Conservation (phyloP, 306 rosid genomes). For the Herpetospermum pedunculosum region DNA sequence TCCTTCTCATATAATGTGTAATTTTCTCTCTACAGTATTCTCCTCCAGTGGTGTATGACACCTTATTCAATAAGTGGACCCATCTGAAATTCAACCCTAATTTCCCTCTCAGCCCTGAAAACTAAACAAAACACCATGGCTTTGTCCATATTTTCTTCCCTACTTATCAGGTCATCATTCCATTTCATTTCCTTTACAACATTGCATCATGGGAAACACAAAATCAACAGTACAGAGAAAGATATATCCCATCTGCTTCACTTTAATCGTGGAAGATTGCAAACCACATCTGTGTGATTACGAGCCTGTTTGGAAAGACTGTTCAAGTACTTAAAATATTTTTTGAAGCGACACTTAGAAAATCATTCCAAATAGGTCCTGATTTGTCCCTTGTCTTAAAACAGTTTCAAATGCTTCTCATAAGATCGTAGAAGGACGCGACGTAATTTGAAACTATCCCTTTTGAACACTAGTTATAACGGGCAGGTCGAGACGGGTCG, state of each 20-base stretch:
- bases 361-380: too few relatives aligned
- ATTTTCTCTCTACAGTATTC: not conserved
- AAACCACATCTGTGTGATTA: not conserved
- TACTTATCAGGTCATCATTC: not conserved
- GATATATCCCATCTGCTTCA: not conserved
- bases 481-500: not conserved
- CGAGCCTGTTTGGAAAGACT: too few relatives aligned
- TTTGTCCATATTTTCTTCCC: not conserved
- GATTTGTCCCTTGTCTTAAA: not conserved
- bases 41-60: not conserved
- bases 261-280: not conserved
- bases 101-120: not conserved
- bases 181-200: slow-evolving; percentile 2
- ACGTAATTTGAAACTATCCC: not conserved
- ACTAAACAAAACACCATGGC: not conserved
- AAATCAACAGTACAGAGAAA: not conserved
- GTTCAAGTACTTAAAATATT: too few relatives aligned
- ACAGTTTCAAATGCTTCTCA: not conserved
- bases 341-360: too few relatives aligned
- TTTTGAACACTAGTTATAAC: not conserved
- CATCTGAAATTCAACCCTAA: not conserved
- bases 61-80: not conserved
- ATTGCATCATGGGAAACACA: not conserved
- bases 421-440: not conserved
- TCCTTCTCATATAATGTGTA: not conserved